phyloP scores from a whole-genome alignment of 2,329 filamentous ascomycete genomes.

The Westerdykella aurantiaca region DNA sequence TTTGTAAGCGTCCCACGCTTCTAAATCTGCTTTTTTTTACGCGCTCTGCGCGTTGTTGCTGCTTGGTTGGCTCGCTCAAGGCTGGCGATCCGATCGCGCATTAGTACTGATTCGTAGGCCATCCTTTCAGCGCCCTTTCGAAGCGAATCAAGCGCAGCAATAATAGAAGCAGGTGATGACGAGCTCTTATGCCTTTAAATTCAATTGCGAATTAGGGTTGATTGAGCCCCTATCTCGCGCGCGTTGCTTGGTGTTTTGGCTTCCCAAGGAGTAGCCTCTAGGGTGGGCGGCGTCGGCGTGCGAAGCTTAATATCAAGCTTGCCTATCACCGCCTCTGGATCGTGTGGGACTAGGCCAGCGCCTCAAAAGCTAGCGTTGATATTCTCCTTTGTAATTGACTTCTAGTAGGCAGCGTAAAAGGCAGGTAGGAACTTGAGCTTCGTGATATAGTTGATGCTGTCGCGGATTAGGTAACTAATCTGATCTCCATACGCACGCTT shows the following conservation, averaged over 20 bases:
- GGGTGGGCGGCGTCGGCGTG: constrained; percentile 7
- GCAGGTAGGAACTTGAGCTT: constrained; percentile 19
- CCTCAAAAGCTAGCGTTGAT: constrained; percentile 24
- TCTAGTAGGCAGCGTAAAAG: constrained; percentile 18
- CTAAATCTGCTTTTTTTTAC: constrained; percentile 2
- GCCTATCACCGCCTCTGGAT: constrained; percentile 32
- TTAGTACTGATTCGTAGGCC: not conserved
- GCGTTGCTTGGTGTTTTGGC: constrained; percentile 4
- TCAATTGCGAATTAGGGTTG: constrained; percentile 5
- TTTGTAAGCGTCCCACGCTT: constrained; percentile 2
- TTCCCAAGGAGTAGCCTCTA: constrained; percentile 3
- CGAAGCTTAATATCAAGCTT: constrained; percentile 23
- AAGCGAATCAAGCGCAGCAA: not conserved
- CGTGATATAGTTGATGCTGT: no score
- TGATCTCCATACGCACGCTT: no score
- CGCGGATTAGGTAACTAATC: no score
- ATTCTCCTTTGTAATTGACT: constrained; percentile 21
- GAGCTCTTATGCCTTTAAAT: constrained; percentile 3
- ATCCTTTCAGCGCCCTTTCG: not conserved
- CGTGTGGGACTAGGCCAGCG: no score
- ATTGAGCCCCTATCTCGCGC: constrained; percentile 5
- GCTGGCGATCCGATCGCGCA: not conserved
- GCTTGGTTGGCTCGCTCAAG: not conserved
- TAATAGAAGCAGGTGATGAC: constrained; percentile 5
- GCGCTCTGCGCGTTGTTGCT: not conserved